Evolutionary conservation across 441 rosid species (phyloP).

Genomic region (Euphorbia celastroides): DNA sequence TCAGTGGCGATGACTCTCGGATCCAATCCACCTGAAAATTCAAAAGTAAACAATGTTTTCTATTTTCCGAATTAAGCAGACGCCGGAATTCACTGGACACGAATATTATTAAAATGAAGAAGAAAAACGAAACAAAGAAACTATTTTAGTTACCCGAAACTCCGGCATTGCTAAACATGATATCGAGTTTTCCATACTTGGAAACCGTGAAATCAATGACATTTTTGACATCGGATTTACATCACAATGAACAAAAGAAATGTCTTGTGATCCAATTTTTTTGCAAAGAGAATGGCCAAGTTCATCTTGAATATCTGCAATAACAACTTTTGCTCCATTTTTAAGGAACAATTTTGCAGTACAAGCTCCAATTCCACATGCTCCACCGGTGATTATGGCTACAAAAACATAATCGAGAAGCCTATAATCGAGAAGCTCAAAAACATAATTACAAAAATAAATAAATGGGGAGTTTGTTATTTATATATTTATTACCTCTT

Average conservation of each 20-base stretch:
- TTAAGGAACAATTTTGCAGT: not conserved
- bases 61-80: no score
- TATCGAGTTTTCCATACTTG: not conserved
- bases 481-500: no score
- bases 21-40: not conserved
- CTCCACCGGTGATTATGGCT: not conserved
- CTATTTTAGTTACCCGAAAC: not conserved
- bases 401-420: not conserved
- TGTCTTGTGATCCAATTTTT: not conserved
- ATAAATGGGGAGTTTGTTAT: no score
- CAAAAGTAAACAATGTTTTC: no score
- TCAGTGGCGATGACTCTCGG: not conserved
- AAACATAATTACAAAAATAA: no score
- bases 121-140: no score
- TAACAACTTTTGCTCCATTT: constrained; percentile 3
- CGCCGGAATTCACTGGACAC: no score
- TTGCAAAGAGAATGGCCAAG: not conserved
- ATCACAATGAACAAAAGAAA: not conserved
- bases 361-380: not conserved
- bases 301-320: not conserved
- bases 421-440: not conserved
- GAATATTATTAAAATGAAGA: no score
- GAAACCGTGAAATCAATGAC: not conserved
- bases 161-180: not conserved
- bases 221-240: not conserved